Percentiles rank a stretch among this genome's conserved stretches.
Conservation (phyloP, 2,329 filamentous ascomycete genomes). For the Sporothrix pseudoabietina region DNA sequence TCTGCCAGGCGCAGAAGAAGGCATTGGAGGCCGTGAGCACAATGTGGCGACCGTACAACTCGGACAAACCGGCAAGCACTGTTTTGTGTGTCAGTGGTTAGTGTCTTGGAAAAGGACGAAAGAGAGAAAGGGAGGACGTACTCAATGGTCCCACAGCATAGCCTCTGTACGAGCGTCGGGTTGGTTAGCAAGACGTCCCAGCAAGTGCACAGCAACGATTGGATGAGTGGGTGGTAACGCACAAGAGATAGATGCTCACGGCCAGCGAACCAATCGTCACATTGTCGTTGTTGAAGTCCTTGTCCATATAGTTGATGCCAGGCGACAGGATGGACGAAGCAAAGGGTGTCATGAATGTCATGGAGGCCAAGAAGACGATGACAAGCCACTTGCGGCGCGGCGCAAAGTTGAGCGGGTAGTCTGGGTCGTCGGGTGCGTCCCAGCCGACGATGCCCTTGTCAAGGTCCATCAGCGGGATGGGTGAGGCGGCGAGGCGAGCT, state of each 20-base stretch:
- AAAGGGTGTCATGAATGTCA: slow-evolving; percentile 67
- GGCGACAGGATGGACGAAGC: slow-evolving; percentile 63
- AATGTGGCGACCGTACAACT: slow-evolving; percentile 48
- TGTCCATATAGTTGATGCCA: slow-evolving; percentile 48
- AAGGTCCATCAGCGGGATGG: slow-evolving; percentile 54
- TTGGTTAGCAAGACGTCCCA: slow-evolving; percentile 7
- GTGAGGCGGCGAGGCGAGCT: neutral
- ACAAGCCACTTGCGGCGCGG: slow-evolving; percentile 59
- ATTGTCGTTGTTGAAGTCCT: slow-evolving; percentile 50
- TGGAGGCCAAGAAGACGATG: slow-evolving; percentile 57
- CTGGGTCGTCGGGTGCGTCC: slow-evolving; percentile 60
- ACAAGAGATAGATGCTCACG: slow-evolving; percentile 62
- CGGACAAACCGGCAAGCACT: slow-evolving; percentile 38
- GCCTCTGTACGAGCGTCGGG: slow-evolving; percentile 43
- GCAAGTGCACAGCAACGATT: neutral
- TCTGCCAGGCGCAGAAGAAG: slow-evolving; percentile 66
- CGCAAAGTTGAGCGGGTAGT: slow-evolving; percentile 62
- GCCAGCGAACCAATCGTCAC: slow-evolving; percentile 54
- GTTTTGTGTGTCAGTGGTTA: slow-evolving; percentile 38
- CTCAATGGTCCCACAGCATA: slow-evolving; percentile 59
- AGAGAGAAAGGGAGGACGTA: slow-evolving; percentile 60
- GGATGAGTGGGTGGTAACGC: neutral
- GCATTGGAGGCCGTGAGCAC: slow-evolving; percentile 73
- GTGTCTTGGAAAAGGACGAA: slow-evolving; percentile 46
- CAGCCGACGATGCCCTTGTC: slow-evolving; percentile 59